phyloP scores from a whole-genome alignment of 441 rosid genomes.

The Erodium chrysanthum region DNA sequence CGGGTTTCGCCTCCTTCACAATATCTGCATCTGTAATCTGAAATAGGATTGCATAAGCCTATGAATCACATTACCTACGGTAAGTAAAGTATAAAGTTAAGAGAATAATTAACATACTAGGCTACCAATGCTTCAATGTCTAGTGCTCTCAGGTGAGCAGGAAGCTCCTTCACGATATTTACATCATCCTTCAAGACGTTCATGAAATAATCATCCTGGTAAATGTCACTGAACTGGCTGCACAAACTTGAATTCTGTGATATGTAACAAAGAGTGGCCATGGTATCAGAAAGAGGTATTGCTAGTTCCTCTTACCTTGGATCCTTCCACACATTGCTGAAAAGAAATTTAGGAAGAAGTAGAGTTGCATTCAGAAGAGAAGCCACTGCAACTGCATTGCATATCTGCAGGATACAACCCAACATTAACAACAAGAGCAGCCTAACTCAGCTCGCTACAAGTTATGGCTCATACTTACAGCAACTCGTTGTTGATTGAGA shows the following conservation, averaged over 20 bases:
- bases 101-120: constrained; percentile 35
- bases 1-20: constrained; percentile 68
- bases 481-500: constrained; percentile 90
- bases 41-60: neutral
- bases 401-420: constrained; percentile 40
- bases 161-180: constrained; percentile 64
- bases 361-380: constrained; percentile 65
- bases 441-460: neutral
- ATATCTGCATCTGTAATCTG: constrained; percentile 73
- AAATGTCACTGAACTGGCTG: constrained; percentile 85
- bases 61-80: neutral
- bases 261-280: neutral
- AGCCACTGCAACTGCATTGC: constrained; percentile 83
- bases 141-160: constrained; percentile 41
- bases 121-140: constrained; percentile 62
- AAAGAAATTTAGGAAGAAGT: constrained; percentile 68
- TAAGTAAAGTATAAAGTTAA: neutral
- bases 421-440: neutral
- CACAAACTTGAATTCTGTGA: constrained; percentile 11
- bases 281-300: neutral
- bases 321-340: constrained; percentile 96
- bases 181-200: constrained; percentile 51
- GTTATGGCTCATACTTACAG: constrained; percentile 42
- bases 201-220: constrained; percentile 62
- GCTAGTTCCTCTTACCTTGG: constrained; percentile 43